These are phyloP conservation scores for Boechera divaricarpa DNA, from an alignment of 345 rosid genomes.

Conservation along the genomic window DNA sequence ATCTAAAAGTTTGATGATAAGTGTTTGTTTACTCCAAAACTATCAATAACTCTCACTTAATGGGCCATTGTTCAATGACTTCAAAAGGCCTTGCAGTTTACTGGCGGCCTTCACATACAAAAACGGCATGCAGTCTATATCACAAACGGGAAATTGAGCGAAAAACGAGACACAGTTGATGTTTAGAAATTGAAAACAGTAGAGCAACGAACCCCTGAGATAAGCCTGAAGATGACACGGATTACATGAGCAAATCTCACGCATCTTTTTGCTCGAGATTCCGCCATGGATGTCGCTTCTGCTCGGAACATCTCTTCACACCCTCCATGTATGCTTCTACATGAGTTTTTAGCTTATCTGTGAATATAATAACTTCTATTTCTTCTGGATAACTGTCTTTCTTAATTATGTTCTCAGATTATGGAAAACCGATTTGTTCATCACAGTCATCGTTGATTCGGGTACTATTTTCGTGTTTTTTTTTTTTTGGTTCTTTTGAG, in stretches of 20 bases:
- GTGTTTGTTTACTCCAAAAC: not conserved
- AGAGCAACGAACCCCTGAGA: conserved; percentile 27
- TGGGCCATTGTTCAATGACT: not conserved
- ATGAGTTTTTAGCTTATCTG: not conserved
- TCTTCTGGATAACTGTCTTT: not conserved
- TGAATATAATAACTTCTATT: not conserved
- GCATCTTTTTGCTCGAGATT: conserved; percentile 40
- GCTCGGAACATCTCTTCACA: conserved; percentile 38
- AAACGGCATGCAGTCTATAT: conserved; percentile 34
- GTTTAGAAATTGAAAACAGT: conserved; percentile 25
- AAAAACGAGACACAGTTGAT: conserved; percentile 28
- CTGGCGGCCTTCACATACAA: not conserved
- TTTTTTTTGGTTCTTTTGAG: not conserved
- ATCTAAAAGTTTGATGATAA: too few species aligned
- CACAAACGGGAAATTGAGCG: not conserved
- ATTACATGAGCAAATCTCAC: conserved; percentile 48
- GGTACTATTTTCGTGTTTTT: conserved; percentile 43
- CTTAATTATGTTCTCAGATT: conserved; percentile 44
- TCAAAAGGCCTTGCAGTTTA: not conserved
- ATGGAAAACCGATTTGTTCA: conserved; percentile 41
- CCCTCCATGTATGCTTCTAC: conserved; percentile 43
- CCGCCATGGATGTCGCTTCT: conserved; percentile 63
- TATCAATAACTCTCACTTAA: not conserved
- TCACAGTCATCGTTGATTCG: conserved; percentile 44
- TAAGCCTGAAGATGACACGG: conserved; percentile 58